Base-by-base conservation (phyloP, 208 protist species). In the Crithidia sp. region DNA sequence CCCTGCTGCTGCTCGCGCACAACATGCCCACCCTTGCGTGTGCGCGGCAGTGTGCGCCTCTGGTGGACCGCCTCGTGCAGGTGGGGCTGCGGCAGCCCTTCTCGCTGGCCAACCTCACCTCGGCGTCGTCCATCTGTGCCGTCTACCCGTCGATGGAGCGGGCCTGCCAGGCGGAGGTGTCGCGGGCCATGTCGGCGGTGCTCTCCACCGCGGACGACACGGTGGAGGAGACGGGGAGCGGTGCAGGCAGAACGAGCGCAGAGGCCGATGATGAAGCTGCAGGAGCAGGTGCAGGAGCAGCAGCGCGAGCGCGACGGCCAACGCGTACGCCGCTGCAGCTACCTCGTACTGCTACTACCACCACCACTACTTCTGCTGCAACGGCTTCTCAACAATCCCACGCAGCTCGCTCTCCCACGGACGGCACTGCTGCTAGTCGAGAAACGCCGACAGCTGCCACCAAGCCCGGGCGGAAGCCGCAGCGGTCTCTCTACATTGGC, bases 1-100 rank as follows among this genome's bases (percentile, higher is more conserved):
- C 84, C 19, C 78, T 95, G 58, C 66, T 81, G 9, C 44, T 95
- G 14, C 70, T 95, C 9, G 82, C 81, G 28, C 80, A 91, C 60
- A 95, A 95, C 63, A 79, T 92, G 65, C 87, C 85, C 5, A 61
- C 47, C 14, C 36, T 57, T 0, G 65, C 71, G 49, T 79, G 74
- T 54, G 68, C 69, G n/a, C 65, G 54, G 55, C 75, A 66, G 49
- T 81, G 71, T 65, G 64, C 74, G n/a, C 69, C 71, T 37, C 52
- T 74, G 54, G 66, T 79, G 59, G 79, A 76, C 59, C 74, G 82
- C 12, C 81, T 92, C 5, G 76, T 79, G 63, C 79, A 78, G 54
- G 66, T 88, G 49, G 82, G 84, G 8, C 67, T 87, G 36, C 69
- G 79, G 2, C 71, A 80, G 12, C 86, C 85, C 2, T 93, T 91